Base-by-base conservation (phyloP, 306 rosid species). In the Cicer pinnatifidum region DNA sequence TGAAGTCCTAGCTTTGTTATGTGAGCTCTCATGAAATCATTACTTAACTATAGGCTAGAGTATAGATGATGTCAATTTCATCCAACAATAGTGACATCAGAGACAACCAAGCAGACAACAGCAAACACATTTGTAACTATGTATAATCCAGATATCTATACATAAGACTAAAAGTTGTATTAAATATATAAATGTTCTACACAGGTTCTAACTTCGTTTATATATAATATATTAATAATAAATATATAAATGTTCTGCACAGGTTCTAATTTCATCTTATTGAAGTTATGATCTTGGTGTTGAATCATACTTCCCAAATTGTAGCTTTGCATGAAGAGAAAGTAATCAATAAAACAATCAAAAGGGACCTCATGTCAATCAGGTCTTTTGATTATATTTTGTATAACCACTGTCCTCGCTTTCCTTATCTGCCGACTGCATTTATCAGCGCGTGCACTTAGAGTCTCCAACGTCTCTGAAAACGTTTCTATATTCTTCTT, bases 341-440 rank as follows among this genome's bases (percentile, higher is more conserved):
- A 66, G 43, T 17, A 52, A 60, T 45, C 67, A 64, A 63, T 44
- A 19, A 33, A 63, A 72, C 85, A 76, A 67, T 73, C 51, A 70
- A 60, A 41, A 61, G 40, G 58, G 66, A 61, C 54, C 10, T 43
- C 3, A 67, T 67, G 19, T 80, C 62, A 54, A 45, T 12, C 9
- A 9, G 88, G 84, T 63, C 67, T 74, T 50, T 11, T 82, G 6
- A 82, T 83, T 74, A 90, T 92, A 64, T 65, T 86, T 80, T 80
- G 86, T 37, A 87, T 54, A 71, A 92, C 84, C 51, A 90, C 88
- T 0, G 81, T 81, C 81, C 97, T 88, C 3, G 97, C 93, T 85
- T 45, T 82, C 51, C 85, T 83, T 78, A 88, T 81, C 43, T 82
- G 80, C 47, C 71, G 72, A 82, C 89, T 75, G 58, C 93, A 92